A percentile compares a stretch with the other conserved stretches of the same genome.
These are phyloP conservation scores for Apiotrichum brassicae DNA, from an alignment of 1,284 basidiomycete species.

Conservation along the genomic window DNA sequence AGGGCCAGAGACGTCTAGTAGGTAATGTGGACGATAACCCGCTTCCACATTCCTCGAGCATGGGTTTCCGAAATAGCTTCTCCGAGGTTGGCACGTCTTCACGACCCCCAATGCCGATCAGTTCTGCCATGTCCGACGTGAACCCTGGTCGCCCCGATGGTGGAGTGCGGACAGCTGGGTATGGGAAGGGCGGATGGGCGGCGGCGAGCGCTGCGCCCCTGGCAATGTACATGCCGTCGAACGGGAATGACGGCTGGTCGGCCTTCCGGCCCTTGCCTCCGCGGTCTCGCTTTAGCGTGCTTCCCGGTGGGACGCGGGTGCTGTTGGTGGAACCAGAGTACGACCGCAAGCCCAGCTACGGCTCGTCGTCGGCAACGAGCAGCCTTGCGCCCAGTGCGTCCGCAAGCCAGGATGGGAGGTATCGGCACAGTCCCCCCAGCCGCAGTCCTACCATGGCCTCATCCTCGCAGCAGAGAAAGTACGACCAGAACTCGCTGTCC, in stretches of 20 bases:
- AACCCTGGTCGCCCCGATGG: background rate
- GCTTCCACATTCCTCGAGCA: background rate
- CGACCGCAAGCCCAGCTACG: background rate
- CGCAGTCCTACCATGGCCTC: background rate
- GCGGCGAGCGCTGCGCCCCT: conserved; percentile 31
- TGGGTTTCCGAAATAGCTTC: background rate
- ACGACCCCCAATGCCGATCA: background rate
- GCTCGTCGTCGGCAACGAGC: background rate
- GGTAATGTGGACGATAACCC: no score
- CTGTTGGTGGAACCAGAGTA: background rate
- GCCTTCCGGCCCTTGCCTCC: conserved; percentile 31
- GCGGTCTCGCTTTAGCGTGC: conserved; percentile 34
- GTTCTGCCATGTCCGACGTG: conserved; percentile 14
- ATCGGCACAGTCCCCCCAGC: background rate
- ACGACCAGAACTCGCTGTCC: background rate
- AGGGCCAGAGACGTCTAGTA: no score
- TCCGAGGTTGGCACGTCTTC: background rate
- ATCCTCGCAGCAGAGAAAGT: background rate
- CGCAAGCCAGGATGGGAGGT: background rate
- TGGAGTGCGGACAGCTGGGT: conserved; percentile 16
- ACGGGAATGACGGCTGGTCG: conserved; percentile 31
- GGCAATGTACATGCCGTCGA: conserved; percentile 37
- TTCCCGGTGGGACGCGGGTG: conserved; percentile 17
- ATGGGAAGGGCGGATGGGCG: conserved; percentile 43
- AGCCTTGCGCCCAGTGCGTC: background rate